These are phyloP conservation scores for Hortiboletus campestris DNA, from an alignment of 768 basidiomycete species.

Conservation along the genomic window DNA sequence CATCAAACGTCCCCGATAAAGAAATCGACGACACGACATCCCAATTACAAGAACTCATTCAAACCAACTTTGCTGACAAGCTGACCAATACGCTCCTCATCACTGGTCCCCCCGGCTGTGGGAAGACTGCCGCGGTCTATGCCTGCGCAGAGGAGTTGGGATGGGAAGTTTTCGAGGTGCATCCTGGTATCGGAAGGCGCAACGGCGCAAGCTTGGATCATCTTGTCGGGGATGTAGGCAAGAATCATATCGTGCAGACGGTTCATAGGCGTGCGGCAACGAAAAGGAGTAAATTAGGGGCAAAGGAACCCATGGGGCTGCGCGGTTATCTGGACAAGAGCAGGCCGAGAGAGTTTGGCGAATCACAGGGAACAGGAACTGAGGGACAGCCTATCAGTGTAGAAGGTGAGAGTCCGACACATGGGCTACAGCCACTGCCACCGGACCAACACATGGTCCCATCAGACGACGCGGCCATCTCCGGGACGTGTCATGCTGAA, in stretches of 20 bases:
- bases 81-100: conserved; percentile 89
- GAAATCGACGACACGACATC: conserved; percentile 5
- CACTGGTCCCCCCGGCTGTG: conserved; percentile 75
- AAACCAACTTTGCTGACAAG: conserved; percentile 37
- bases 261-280: conserved; percentile 12
- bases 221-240: conserved; percentile 89
- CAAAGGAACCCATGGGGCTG: conserved; percentile 11
- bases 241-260: conserved; percentile 77
- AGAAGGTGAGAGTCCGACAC: conserved; percentile 11
- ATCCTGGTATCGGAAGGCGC: conserved; percentile 91
- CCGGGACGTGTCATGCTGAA: background rate
- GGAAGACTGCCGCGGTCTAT: conserved; percentile 92
- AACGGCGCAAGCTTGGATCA: conserved; percentile 74
- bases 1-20: background rate
- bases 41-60: conserved; percentile 11
- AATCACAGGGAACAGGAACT: conserved; percentile 13
- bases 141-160: conserved; percentile 92
- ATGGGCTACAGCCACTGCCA: background rate
- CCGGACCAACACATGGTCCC: conserved; percentile 1
- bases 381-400: conserved; percentile 21
- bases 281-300: conserved; percentile 4
- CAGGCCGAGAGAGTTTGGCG: background rate
- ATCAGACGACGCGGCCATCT: background rate
- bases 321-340: conserved; percentile 17
- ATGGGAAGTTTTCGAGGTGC: conserved; percentile 96